A percentile compares a stretch with the other conserved stretches of the same genome.
phyloP scores from a whole-genome alignment of 2,329 filamentous ascomycete genomes.

The Ophiostoma pallidulum region DNA sequence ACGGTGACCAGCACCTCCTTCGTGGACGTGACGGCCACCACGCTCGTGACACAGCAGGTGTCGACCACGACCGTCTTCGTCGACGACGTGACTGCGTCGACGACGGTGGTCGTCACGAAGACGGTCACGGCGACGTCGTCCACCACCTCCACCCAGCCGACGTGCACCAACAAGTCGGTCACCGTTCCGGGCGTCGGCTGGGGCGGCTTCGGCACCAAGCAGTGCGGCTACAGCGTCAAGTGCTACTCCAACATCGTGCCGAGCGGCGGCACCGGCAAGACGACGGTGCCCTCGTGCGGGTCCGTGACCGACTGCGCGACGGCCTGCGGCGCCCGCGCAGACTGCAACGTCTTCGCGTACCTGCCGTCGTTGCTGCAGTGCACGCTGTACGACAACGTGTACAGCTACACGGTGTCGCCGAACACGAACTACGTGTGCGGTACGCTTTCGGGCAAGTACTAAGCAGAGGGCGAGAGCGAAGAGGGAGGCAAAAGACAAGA shows the following conservation, averaged over 20 bases:
- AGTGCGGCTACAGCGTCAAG: constrained; percentile 4
- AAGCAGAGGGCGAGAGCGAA: neutral
- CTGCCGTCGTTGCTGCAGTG: neutral
- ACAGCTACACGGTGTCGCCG: neutral
- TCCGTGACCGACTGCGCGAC: constrained; percentile 1
- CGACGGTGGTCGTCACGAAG: neutral
- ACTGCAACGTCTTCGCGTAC: constrained; percentile 12
- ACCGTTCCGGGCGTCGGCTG: neutral
- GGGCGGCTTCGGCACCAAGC: neutral
- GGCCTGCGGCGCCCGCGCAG: constrained; percentile 3
- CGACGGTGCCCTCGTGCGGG: neutral
- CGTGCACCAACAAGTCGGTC: constrained; percentile 4
- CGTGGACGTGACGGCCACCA: neutral
- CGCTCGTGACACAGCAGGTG: neutral
- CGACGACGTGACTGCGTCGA: neutral
- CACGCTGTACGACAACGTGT: constrained; percentile 2
- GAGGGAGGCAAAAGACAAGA: too few species aligned
- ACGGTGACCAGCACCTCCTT: neutral
- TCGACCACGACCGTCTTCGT: neutral
- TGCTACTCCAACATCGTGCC: constrained; percentile 1
- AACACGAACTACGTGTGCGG: neutral
- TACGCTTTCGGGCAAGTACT: neutral
- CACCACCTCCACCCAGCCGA: neutral
- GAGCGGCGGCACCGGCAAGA: neutral
- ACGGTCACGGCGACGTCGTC: neutral